These are phyloP conservation scores for Naegleria fowleri DNA, from an alignment of 208 protist species.

Conservation along the genomic window DNA sequence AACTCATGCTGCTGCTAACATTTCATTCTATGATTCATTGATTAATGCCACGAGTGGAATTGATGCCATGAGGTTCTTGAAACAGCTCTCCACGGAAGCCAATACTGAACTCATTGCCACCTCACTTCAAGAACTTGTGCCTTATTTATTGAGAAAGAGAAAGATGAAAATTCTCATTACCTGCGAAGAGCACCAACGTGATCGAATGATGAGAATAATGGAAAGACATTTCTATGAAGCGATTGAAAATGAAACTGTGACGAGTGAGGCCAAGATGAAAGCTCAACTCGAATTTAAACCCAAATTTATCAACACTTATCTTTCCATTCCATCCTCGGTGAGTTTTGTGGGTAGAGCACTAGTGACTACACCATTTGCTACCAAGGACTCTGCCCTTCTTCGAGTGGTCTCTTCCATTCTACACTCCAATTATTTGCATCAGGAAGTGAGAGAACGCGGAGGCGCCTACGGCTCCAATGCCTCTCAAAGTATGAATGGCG, in stretches of 20 bases:
- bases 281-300: neutral
- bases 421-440: constrained; percentile 13
- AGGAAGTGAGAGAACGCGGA: constrained; percentile 25
- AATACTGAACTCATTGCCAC: neutral
- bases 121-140: neutral
- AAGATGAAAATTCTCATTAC: constrained; percentile 13
- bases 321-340: neutral
- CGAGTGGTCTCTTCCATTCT: neutral
- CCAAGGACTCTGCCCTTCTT: neutral
- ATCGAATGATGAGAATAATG: neutral
- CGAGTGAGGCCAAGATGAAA: neutral
- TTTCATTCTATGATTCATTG: neutral
- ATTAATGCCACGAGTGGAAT: neutral
- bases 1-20: neutral
- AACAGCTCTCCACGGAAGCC: neutral
- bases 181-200: neutral
- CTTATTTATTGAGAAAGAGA: neutral
- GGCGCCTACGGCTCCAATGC: constrained; percentile 27
- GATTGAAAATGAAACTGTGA: neutral
- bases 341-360: neutral
- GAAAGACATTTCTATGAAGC: neutral
- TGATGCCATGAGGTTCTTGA: neutral
- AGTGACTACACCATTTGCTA: neutral
- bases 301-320: neutral
- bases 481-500: constrained; percentile 2